A percentile compares a stretch with the other conserved stretches of the same genome.
Evolutionary conservation across 345 rosid genomes (phyloP).

Genomic region (Punica granatum): DNA sequence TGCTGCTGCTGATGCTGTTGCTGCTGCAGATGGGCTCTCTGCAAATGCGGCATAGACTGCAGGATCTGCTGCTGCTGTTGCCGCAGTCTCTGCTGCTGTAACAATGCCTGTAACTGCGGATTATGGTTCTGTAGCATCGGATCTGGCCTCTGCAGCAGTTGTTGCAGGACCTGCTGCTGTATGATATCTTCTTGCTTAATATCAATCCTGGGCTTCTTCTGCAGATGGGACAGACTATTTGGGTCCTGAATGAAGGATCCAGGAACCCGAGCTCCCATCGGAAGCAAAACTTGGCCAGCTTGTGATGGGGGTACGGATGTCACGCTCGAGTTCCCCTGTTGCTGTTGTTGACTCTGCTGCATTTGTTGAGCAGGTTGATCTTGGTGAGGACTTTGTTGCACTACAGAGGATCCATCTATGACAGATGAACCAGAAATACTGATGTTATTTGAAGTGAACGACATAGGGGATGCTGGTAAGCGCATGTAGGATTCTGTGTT

Average conservation of each 20-base stretch:
- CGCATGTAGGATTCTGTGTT: conserved; percentile 93
- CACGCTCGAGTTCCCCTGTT: conserved; percentile 69
- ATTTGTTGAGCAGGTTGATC: conserved; percentile 55
- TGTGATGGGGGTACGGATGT: conserved; percentile 62
- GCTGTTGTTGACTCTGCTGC: conserved; percentile 50
- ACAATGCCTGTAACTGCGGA: conserved; percentile 61
- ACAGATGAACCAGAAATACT: conserved; percentile 83
- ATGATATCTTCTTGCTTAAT: conserved; percentile 84
- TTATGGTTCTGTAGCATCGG: conserved; percentile 63
- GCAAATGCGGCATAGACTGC: conserved; percentile 79
- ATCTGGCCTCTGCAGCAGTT: conserved; percentile 82
- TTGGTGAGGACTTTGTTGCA: conserved; percentile 57
- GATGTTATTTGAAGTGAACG: conserved; percentile 86
- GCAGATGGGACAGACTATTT: conserved; percentile 50
- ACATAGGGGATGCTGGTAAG: conserved; percentile 90
- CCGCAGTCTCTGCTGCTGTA: conserved; percentile 70
- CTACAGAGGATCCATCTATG: conserved; percentile 76
- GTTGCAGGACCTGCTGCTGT: conserved; percentile 77
- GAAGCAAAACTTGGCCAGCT: conserved; percentile 48
- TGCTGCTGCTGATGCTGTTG: conserved; percentile 41
- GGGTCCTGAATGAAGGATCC: conserved; percentile 74
- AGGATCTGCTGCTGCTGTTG: conserved; percentile 54
- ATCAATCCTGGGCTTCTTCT: conserved; percentile 77
- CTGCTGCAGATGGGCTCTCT: conserved; percentile 81
- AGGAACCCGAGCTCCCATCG: conserved; percentile 52